Conservation (phyloP, 2,329 filamentous ascomycete genomes). For the Neonectria punicea region DNA sequence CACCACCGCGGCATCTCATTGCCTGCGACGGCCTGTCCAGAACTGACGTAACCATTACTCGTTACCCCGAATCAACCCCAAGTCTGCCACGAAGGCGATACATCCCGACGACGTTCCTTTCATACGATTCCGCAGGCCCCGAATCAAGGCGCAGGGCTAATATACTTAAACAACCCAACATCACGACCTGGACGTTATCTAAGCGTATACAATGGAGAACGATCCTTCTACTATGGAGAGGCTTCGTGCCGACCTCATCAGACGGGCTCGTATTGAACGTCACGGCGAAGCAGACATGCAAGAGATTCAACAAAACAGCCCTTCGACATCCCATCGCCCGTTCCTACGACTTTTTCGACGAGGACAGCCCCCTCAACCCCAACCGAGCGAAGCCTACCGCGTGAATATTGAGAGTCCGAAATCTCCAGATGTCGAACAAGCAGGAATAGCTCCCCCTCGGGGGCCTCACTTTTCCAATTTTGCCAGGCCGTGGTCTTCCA, state of each 20-base stretch:
- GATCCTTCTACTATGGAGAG: conserved; percentile 44
- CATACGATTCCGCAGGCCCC: not conserved
- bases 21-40: not conserved
- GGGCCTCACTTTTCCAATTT: conserved; percentile 8
- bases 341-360: conserved; percentile 35
- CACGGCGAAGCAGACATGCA: conserved; percentile 26
- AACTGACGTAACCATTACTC: not conserved
- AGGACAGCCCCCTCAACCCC: conserved; percentile 28
- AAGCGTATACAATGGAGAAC: conserved; percentile 32
- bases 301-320: conserved; percentile 15
- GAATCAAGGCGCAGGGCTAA: not conserved
- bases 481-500: conserved; percentile 10
- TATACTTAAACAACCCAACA: not conserved
- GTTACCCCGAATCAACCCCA: not conserved
- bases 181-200: not conserved
- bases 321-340: conserved; percentile 16
- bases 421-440: conserved; percentile 48
- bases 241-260: conserved; percentile 47
- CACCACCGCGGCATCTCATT: not conserved
- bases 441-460: not conserved
- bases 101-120: not conserved
- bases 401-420: conserved; percentile 57
- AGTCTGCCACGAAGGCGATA: not conserved
- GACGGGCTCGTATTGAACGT: conserved; percentile 45
- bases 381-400: conserved; percentile 27